phyloP scores from a whole-genome alignment of 1,139 yeast genomes.

The Kazachstania sp. region DNA sequence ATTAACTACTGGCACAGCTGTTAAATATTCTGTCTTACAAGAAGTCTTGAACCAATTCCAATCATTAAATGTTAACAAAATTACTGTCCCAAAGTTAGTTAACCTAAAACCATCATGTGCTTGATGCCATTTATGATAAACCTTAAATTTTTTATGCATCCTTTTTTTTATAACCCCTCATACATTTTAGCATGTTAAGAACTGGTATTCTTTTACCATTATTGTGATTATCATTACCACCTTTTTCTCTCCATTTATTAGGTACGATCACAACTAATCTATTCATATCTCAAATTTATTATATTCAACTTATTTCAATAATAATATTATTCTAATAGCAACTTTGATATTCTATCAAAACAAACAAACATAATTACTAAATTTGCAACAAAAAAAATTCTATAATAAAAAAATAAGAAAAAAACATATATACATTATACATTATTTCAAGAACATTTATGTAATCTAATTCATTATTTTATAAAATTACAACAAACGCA shows the following conservation, averaged over 20 bases:
- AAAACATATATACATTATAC: not conserved
- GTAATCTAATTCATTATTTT: not conserved
- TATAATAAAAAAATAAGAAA: not conserved
- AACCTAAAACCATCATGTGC: constrained; percentile 23
- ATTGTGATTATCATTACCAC: not conserved
- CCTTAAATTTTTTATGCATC: not conserved
- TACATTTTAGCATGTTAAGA: constrained; percentile 3
- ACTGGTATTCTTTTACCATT: constrained; percentile 1
- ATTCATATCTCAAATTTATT: constrained; percentile 2
- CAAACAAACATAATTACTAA: constrained; percentile 1
- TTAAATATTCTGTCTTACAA: constrained; percentile 34
- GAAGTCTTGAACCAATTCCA: constrained; percentile 34
- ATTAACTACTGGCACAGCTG: constrained; percentile 36
- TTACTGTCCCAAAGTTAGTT: constrained; percentile 34
- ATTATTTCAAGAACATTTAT: not conserved
- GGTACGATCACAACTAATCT: not conserved
- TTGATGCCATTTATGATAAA: constrained; percentile 3
- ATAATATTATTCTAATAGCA: not conserved
- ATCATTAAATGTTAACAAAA: constrained; percentile 31
- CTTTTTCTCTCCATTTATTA: not conserved
- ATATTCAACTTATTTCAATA: constrained; percentile 2
- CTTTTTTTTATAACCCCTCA: not conserved
- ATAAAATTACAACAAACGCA: not conserved
- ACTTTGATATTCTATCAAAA: not conserved
- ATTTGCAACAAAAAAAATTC: not conserved